Conservation (phyloP, 2,329 filamentous ascomycete species). For the Hymenoscyphus salicellus region DNA sequence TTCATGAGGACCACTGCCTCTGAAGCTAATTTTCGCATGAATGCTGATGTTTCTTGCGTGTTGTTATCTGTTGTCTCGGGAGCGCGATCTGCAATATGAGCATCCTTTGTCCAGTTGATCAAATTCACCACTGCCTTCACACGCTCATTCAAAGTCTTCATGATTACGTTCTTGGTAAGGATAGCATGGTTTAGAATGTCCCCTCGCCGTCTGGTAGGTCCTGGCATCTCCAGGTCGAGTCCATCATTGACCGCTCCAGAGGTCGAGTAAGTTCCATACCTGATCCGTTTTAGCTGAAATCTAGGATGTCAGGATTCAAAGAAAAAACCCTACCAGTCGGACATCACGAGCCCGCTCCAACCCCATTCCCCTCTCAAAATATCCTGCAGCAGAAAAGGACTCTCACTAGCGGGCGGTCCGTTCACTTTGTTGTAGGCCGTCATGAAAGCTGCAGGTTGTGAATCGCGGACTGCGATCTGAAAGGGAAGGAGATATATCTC, state of each 20-base stretch:
- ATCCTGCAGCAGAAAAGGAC: constrained; percentile 37
- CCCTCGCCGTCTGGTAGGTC: constrained; percentile 37
- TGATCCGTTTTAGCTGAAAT: background rate
- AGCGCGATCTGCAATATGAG: constrained; percentile 16
- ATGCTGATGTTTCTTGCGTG: constrained; percentile 31
- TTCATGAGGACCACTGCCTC: constrained; percentile 63
- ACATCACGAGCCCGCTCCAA: constrained; percentile 45
- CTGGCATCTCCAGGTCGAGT: constrained; percentile 58
- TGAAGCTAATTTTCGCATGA: constrained; percentile 54
- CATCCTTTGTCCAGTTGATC: constrained; percentile 22
- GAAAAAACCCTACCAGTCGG: constrained; percentile 43
- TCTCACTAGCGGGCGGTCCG: constrained; percentile 42
- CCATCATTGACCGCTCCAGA: constrained; percentile 48
- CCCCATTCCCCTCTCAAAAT: constrained; percentile 44
- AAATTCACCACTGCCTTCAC: constrained; percentile 21
- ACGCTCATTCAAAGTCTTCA: constrained; percentile 16
- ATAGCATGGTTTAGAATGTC: constrained; percentile 14
- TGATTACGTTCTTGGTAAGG: constrained; percentile 15
- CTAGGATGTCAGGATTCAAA: background rate
- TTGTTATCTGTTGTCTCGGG: constrained; percentile 18
- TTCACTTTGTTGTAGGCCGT: constrained; percentile 47
- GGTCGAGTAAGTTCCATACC: constrained; percentile 50
- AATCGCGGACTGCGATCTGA: constrained; percentile 42
- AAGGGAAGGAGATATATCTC: constrained; percentile 46
- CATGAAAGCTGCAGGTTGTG: constrained; percentile 44